phyloP scores from a whole-genome alignment of 2,329 filamentous ascomycete species.

The Phyllosticta citrichinensis region DNA sequence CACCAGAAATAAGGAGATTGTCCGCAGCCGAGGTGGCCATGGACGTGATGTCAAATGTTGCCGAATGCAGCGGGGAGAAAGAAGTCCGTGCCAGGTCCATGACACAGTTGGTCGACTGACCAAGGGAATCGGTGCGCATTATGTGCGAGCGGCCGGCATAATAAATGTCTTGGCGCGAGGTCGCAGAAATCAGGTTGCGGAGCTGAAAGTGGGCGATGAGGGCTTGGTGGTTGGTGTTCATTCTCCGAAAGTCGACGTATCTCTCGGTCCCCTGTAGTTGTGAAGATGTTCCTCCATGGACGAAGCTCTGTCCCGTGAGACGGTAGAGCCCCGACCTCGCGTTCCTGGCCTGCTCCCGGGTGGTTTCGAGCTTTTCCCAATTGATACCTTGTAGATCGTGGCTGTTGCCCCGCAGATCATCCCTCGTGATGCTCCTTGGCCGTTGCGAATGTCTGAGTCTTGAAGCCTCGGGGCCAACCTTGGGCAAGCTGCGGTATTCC shows the following conservation, averaged over 20 bases:
- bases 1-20: conserved; percentile 44
- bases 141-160: conserved; percentile 40
- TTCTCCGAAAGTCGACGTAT: conserved; percentile 40
- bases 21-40: conserved; percentile 35
- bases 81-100: conserved; percentile 36
- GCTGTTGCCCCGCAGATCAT: conserved; percentile 24
- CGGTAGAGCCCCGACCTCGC: conserved; percentile 4
- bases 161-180: conserved; percentile 45
- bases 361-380: conserved; percentile 24
- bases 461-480: conserved; percentile 1
- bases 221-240: conserved; percentile 40
- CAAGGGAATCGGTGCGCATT: conserved; percentile 39
- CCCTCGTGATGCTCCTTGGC: conserved; percentile 20
- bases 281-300: not conserved
- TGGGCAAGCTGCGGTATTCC: not conserved
- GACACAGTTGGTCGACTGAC: conserved; percentile 30
- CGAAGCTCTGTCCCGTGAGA: not conserved
- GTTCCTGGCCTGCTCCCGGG: conserved; percentile 13
- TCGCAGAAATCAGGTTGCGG: conserved; percentile 46
- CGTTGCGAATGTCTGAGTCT: conserved; percentile 12
- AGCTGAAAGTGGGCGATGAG: conserved; percentile 50
- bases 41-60: conserved; percentile 39
- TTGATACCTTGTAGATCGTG: conserved; percentile 31
- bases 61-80: conserved; percentile 12
- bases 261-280: conserved; percentile 30